These are phyloP conservation scores for Populus tomentosa DNA, from an alignment of 441 rosid species.

Conservation along the genomic window DNA sequence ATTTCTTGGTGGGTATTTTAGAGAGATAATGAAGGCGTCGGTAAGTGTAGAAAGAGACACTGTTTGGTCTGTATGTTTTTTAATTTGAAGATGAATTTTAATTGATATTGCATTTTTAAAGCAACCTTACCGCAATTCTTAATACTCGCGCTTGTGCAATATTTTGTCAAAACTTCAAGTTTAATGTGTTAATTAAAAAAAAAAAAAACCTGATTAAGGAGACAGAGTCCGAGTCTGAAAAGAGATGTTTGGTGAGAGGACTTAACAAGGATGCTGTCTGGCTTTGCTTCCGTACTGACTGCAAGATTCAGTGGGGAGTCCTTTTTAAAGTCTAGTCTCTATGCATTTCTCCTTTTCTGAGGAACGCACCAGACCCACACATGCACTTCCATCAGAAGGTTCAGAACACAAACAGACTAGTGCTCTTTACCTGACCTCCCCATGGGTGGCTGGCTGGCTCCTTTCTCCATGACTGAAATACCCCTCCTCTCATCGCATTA, in stretches of 20 bases:
- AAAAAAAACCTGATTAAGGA: too few relatives aligned
- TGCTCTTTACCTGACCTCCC: conserved; percentile 8
- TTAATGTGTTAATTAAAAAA: too few relatives aligned
- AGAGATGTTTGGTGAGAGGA: conserved; percentile 1
- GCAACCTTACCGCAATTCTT: too few relatives aligned
- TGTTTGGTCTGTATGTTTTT: too few relatives aligned
- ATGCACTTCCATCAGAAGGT: conserved; percentile 22
- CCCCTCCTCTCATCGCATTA: background rate
- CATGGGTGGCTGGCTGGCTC: background rate
- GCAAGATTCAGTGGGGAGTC: conserved; percentile 10
- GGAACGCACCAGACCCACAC: conserved; percentile 13
- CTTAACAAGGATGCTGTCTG: background rate
- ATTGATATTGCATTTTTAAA: too few relatives aligned
- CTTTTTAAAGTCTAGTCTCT: conserved; percentile 16
- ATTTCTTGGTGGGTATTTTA: too few relatives aligned
- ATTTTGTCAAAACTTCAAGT: too few relatives aligned
- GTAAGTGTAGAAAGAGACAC: too few relatives aligned
- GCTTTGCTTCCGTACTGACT: conserved; percentile 13
- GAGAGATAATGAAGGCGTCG: too few relatives aligned
- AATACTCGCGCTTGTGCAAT: too few relatives aligned
- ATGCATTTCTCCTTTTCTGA: background rate
- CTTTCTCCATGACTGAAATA: background rate
- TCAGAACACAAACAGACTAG: conserved; percentile 16
- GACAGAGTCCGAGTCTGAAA: background rate
- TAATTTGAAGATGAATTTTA: too few relatives aligned